Conservation (phyloP, 345 rosid genomes). For the Streptanthus diversifolius region DNA sequence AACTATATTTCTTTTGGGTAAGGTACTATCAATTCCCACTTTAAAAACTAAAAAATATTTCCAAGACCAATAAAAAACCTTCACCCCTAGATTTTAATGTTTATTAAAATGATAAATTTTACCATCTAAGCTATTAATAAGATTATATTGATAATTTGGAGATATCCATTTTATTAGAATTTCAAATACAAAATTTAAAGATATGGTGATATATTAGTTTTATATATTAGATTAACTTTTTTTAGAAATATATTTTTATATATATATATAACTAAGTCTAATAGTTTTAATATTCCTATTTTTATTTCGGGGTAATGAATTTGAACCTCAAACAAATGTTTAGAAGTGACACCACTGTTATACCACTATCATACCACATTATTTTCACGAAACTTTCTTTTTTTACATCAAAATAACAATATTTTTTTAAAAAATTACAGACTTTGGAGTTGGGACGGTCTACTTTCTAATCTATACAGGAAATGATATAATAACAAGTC, state of each 20-base stretch:
- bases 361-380: no score
- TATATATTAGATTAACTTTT: no score
- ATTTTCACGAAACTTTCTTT: not conserved
- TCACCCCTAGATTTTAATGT: no score
- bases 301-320: no score
- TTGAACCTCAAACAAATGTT: no score
- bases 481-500: not conserved
- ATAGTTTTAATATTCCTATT: no score
- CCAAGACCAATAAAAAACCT: no score
- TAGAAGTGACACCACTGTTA: no score
- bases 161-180: not conserved
- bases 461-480: not conserved
- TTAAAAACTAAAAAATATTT: not conserved
- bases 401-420: not conserved
- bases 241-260: no score
- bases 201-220: not conserved
- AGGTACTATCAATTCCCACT: not conserved
- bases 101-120: no score
- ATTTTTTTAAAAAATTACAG: not conserved
- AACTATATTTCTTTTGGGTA: not conserved
- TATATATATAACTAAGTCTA: no score
- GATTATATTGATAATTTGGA: not conserved
- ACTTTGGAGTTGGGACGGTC: not conserved
- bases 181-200: not conserved
- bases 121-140: no score